These are phyloP conservation scores for Dothideomycetes sp. DNA, from an alignment of 2,329 filamentous ascomycete species.

Conservation along the genomic window DNA sequence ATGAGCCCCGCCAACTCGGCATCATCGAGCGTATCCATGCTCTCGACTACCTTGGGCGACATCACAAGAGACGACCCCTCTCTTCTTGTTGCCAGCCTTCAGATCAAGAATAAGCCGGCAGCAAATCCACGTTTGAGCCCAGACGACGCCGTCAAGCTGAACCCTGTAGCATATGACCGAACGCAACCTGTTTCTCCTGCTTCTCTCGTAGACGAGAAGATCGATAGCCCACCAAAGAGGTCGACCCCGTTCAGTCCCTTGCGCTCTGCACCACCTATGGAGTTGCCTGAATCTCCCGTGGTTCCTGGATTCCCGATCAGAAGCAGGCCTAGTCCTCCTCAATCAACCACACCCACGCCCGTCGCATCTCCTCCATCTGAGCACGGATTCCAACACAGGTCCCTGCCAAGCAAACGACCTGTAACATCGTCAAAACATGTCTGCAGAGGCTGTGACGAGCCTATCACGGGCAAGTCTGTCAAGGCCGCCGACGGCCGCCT, in stretches of 20 bases:
- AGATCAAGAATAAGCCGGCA: constrained; percentile 5
- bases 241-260: not conserved
- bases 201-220: not conserved
- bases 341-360: constrained; percentile 1
- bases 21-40: constrained; percentile 22
- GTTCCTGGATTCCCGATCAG: constrained; percentile 21
- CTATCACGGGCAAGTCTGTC: constrained; percentile 83
- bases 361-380: constrained; percentile 2
- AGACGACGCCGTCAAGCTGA: constrained; percentile 8
- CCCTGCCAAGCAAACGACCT: not conserved
- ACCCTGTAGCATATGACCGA: constrained; percentile 1
- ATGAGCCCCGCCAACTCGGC: constrained; percentile 24
- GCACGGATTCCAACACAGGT: constrained; percentile 4
- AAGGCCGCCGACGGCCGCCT: constrained; percentile 87
- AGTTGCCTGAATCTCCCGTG: constrained; percentile 24
- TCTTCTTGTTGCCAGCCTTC: constrained; percentile 8
- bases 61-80: not conserved
- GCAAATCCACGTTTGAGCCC: constrained; percentile 2
- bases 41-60: constrained; percentile 7
- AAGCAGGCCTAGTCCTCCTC: not conserved
- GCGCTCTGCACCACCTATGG: not conserved
- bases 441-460: constrained; percentile 71
- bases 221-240: constrained; percentile 3
- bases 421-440: constrained; percentile 33
- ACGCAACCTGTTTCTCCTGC: not conserved